Conservation (phyloP, 371 early-diverging fungal species). For the Syncephalastrum monosporum region DNA sequence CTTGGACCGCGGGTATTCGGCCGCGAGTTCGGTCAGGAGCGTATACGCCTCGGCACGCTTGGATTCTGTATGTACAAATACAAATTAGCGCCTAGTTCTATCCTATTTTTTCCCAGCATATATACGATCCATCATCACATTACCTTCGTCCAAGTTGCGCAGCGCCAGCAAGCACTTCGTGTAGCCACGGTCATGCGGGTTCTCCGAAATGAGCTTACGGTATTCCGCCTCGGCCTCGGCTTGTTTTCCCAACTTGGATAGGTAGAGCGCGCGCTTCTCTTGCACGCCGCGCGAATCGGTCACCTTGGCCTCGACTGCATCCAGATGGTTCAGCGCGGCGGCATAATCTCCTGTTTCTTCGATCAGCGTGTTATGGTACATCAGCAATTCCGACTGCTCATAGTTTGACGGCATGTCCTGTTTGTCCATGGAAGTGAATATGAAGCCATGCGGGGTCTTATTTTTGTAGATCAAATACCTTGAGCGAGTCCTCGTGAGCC, state of each 20-base stretch:
- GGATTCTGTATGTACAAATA: conserved; percentile 7
- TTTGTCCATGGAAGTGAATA: not conserved
- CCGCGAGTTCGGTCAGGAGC: conserved; percentile 61
- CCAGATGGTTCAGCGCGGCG: conserved; percentile 75
- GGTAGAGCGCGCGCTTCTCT: conserved; percentile 72
- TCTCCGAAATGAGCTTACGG: conserved; percentile 69
- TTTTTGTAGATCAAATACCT: conserved; percentile 38
- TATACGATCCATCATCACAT: conserved; percentile 1
- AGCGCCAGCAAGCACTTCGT: conserved; percentile 64
- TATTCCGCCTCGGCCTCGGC: conserved; percentile 79
- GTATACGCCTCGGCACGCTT: conserved; percentile 21
- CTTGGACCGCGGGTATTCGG: conserved; percentile 82
- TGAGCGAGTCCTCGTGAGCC: conserved; percentile 69
- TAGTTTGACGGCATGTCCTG: conserved; percentile 56
- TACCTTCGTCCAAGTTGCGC: conserved; percentile 40
- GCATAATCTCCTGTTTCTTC: conserved; percentile 80
- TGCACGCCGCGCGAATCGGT: conserved; percentile 71
- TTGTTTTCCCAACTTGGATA: conserved; percentile 62
- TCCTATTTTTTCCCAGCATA: not conserved
- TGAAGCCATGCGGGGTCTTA: conserved; percentile 4
- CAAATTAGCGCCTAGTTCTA: not conserved
- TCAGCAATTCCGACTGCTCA: conserved; percentile 75
- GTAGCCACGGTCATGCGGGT: conserved; percentile 79
- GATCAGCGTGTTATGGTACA: conserved; percentile 77
- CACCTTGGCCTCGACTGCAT: conserved; percentile 66